Base-by-base conservation (phyloP, 768 basidiomycete genomes). In the Phaeotremella skinneri region DNA sequence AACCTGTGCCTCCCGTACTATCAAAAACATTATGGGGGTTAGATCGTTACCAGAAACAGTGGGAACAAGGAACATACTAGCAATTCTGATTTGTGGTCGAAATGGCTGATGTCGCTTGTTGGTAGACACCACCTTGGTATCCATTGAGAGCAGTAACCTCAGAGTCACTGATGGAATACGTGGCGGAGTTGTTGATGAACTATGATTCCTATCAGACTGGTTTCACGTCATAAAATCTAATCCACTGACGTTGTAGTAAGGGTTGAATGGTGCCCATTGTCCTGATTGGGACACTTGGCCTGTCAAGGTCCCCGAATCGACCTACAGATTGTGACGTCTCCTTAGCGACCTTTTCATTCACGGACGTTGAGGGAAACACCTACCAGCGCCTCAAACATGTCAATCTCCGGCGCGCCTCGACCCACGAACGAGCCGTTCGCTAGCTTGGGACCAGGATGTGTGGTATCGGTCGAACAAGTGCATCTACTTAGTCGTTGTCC, bases 401-500 rank as follows among this genome's bases (percentile, higher is more conserved):
- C 91, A 41, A 94, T 91, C 76, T 94, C 91, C 1, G 91, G 91
- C 3, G 91, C 88, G 27, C 86, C 74, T 49, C 91, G 84, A 11
- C 90, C 91, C 23, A 87, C 84, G 68, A 84, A 92, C 2, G 85
- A 81, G 29, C 91, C 91, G 64, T 94, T 88, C 0, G 78, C 59
- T 59, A 86, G 85, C 49, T 84, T 76, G 23, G 92, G 92, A 7
- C 93, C 93, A 2, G 93, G 93, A 76, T 96, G 92, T 6, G 65
- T 70, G 6, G 85, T 80, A 76, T 93, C 88, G 25, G 85, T 85
- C 13, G 81, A 77, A 72, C 94, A 97, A 1, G 94, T 97, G 76
- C 94, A 97, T 47, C 88, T 81, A 4, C 89, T 90, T 26, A 96
- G 79, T 53, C 85, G 83, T 73, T 96, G 92, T 13, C 94, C 94